A percentile compares a stretch with the other conserved stretches of the same genome.
phyloP scores from a whole-genome alignment of 768 basidiomycete genomes.

The Mrakia blollopis region DNA sequence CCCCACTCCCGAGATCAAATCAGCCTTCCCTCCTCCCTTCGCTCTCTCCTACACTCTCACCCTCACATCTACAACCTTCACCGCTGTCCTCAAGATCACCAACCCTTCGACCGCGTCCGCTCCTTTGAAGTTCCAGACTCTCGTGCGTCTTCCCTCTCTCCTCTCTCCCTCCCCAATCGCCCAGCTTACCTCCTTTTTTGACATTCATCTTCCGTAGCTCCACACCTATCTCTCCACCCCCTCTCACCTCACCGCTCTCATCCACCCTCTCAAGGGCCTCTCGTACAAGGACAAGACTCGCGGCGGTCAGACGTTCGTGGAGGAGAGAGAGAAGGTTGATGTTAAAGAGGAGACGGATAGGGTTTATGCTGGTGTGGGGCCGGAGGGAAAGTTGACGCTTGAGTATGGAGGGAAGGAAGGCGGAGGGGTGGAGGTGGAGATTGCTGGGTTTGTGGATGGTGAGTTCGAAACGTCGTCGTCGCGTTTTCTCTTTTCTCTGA shows the following conservation, averaged over 20 bases:
- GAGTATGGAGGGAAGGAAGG: constrained; percentile 35
- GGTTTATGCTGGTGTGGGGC: constrained; percentile 64
- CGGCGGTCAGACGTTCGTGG: constrained; percentile 43
- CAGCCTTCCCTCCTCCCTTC: constrained; percentile 62
- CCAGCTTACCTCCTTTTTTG: background rate
- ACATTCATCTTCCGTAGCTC: constrained; percentile 45
- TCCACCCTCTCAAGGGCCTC: constrained; percentile 61
- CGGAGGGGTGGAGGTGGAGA: constrained; percentile 32
- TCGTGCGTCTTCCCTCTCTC: constrained; percentile 41
- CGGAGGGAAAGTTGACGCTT: constrained; percentile 50
- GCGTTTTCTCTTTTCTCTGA: background rate
- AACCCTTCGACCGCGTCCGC: constrained; percentile 62
- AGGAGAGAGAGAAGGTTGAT: constrained; percentile 60
- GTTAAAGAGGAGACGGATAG: constrained; percentile 64
- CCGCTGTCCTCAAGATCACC: constrained; percentile 70
- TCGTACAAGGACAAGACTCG: constrained; percentile 69
- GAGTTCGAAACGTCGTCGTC: background rate
- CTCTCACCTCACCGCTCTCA: constrained; percentile 51
- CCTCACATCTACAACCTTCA: constrained; percentile 64
- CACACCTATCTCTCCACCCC: constrained; percentile 74
- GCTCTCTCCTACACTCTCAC: constrained; percentile 75
- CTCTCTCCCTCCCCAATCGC: background rate
- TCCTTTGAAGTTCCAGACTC: constrained; percentile 76
- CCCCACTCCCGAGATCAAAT: constrained; percentile 57
- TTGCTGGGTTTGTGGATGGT: constrained; percentile 16